phyloP scores from a whole-genome alignment of 371 early-diverging fungal species.

The Syncephalastrum contaminatum region DNA sequence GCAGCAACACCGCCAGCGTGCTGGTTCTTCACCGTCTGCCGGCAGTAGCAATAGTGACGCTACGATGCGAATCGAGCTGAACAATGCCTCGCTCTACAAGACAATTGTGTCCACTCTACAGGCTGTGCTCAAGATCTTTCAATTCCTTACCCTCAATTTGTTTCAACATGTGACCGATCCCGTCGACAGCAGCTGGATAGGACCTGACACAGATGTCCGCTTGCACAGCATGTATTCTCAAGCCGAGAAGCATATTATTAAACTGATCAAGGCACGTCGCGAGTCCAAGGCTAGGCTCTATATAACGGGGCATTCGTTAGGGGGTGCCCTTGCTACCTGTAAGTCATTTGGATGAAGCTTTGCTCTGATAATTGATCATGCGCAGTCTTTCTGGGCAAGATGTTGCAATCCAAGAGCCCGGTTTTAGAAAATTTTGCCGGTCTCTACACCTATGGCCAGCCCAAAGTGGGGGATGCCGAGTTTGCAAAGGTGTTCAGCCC shows the following conservation, averaged over 20 bases:
- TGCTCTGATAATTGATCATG: not conserved
- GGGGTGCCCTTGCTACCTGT: slow-evolving; percentile 43
- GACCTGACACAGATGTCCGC: slow-evolving; percentile 22
- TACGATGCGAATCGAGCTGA: slow-evolving; percentile 28
- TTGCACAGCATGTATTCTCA: slow-evolving; percentile 32
- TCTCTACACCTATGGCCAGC: slow-evolving; percentile 55
- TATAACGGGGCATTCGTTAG: slow-evolving; percentile 41
- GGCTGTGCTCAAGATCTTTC: slow-evolving; percentile 24
- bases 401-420: slow-evolving; percentile 51
- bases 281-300: slow-evolving; percentile 14
- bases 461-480: slow-evolving; percentile 49
- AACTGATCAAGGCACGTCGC: slow-evolving; percentile 12
- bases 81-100: slow-evolving; percentile 27
- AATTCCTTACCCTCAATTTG: slow-evolving; percentile 25
- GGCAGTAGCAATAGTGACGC: not conserved
- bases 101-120: slow-evolving; percentile 29
- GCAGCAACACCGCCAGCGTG: not conserved
- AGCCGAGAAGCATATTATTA: slow-evolving; percentile 32
- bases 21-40: not conserved
- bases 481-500: slow-evolving; percentile 46
- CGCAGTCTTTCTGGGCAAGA: slow-evolving; percentile 53
- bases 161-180: slow-evolving; percentile 43
- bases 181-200: slow-evolving; percentile 45
- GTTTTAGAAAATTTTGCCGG: slow-evolving; percentile 47
- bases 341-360: not conserved